Evolutionary conservation across 2,329 filamentous ascomycete species (phyloP).

Genomic region (Dissoconium aciculare): DNA sequence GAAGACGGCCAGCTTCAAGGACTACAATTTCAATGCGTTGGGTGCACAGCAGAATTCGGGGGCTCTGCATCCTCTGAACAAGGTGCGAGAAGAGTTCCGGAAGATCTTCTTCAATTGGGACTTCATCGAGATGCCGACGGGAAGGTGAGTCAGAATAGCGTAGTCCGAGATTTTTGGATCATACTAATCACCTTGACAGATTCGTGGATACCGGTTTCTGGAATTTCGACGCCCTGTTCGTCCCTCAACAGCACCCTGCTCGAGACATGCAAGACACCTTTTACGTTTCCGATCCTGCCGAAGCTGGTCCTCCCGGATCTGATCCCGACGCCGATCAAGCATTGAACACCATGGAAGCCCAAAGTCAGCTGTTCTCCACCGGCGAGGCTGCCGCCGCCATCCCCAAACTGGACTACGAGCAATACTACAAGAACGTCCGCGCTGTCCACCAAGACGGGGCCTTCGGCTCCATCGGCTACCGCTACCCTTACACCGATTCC

Average conservation of each 20-base stretch:
- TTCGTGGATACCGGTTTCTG: slow-evolving; percentile 97
- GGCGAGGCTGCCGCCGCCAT: slow-evolving; percentile 29
- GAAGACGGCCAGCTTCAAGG: slow-evolving; percentile 83
- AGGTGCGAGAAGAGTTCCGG: slow-evolving; percentile 88
- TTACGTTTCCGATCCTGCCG: slow-evolving; percentile 81
- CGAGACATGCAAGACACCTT: slow-evolving; percentile 97
- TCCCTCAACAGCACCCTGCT: slow-evolving; percentile 93
- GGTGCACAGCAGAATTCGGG: slow-evolving; percentile 45
- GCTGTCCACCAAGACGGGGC: slow-evolving; percentile 82
- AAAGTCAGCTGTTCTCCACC: slow-evolving; percentile 38
- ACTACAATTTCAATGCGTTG: slow-evolving; percentile 58
- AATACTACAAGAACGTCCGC: slow-evolving; percentile 78
- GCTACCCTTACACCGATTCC: slow-evolving; percentile 81
- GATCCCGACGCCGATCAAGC: slow-evolving; percentile 36
- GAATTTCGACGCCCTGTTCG: slow-evolving; percentile 96
- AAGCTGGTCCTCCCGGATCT: slow-evolving; percentile 51
- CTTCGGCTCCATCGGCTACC: slow-evolving; percentile 89
- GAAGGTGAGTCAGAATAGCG: slow-evolving; percentile 43
- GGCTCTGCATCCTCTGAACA: slow-evolving; percentile 52
- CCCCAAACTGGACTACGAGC: slow-evolving; percentile 49
- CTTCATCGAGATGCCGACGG: slow-evolving; percentile 95
- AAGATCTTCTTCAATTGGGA: slow-evolving; percentile 99
- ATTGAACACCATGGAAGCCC: slow-evolving; percentile 35
- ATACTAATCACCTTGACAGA: slow-evolving; percentile 20
- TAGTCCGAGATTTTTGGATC: background rate